Base-by-base conservation (phyloP, 306 rosid species). In the Quercus berberidifolia region DNA sequence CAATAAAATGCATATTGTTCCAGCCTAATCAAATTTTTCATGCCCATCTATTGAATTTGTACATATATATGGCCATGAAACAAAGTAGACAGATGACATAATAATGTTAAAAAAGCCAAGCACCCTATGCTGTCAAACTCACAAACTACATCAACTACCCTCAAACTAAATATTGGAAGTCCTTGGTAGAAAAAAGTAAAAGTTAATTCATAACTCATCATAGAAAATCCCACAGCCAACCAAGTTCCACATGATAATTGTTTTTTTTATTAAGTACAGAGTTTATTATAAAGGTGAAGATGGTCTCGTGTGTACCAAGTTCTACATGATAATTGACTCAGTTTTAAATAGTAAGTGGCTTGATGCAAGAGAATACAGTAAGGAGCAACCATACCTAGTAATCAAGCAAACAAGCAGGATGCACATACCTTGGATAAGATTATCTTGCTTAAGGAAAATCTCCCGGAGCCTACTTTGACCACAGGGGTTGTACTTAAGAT, bases 381-480 rank as follows among this genome's bases (percentile, higher is more conserved):
- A 65, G 51, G 6, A 33, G 46, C 25, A 9, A 18, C 3, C 52
- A 67, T 67, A 23, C n/a, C 59, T 21, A n/a, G 15, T 62, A 55
- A 63, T 25, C 52, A 52, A 41, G 76, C 23, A 81, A 64, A 75
- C 14, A 30, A 55, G 57, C 11, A 55, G 55, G 15, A 65, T 2
- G 4, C 54, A 49, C 54, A 73, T 89, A 96, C 99, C 99, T 93
- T 96, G 99, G 74, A 96, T 96, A 77, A 96, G 96, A 88, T 96
- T 93, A 76, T 96, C 99, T 88, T 91, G 99, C 85, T 96, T 96
- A 43, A 96, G 91, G 84, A 93, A 96, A 81, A 96, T 96, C 87
- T 96, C 99, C 85, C 99, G 84, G 43, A 96, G 99, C 91, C 99
- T 92, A 92, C 99, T 96, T 88, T 96, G 99, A 81, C 98, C 99